Evolutionary conservation across 1,284 basidiomycete genomes (phyloP).

Genomic region (Wolfiporia cocos): DNA sequence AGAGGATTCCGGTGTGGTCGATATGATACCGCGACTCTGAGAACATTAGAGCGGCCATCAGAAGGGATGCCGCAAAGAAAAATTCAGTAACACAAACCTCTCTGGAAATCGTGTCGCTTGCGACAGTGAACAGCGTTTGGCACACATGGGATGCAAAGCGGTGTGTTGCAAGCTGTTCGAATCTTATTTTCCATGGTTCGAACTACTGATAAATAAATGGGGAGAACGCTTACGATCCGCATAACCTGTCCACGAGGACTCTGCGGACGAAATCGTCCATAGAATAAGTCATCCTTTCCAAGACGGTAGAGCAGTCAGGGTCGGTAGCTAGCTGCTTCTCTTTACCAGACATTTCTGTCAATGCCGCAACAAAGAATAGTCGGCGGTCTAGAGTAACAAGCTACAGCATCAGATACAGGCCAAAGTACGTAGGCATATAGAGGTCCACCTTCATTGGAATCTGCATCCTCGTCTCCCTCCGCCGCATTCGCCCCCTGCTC

Average conservation of each 20-base stretch:
- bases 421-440: neutral
- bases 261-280: constrained; percentile 92
- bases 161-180: constrained; percentile 65
- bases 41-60: constrained; percentile 1
- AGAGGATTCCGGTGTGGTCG: constrained; percentile 40
- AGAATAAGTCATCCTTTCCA: constrained; percentile 84
- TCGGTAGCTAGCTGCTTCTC: constrained; percentile 89
- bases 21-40: constrained; percentile 60
- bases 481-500: constrained; percentile 29
- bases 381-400: constrained; percentile 55
- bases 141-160: constrained; percentile 91
- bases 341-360: constrained; percentile 79
- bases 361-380: constrained; percentile 78
- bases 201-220: no score
- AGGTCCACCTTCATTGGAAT: constrained; percentile 69
- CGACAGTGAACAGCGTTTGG: constrained; percentile 78
- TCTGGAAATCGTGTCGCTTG: constrained; percentile 69
- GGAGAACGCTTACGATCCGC: constrained; percentile 77
- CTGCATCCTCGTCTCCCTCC: constrained; percentile 42
- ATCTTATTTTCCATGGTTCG: no score
- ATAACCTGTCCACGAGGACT: constrained; percentile 81
- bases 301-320: constrained; percentile 81
- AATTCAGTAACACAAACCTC: constrained; percentile 50
- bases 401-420: neutral
- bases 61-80: no score